Base-by-base conservation (phyloP, 2,329 filamentous ascomycete genomes). In the Emergomyces pasteurianus region DNA sequence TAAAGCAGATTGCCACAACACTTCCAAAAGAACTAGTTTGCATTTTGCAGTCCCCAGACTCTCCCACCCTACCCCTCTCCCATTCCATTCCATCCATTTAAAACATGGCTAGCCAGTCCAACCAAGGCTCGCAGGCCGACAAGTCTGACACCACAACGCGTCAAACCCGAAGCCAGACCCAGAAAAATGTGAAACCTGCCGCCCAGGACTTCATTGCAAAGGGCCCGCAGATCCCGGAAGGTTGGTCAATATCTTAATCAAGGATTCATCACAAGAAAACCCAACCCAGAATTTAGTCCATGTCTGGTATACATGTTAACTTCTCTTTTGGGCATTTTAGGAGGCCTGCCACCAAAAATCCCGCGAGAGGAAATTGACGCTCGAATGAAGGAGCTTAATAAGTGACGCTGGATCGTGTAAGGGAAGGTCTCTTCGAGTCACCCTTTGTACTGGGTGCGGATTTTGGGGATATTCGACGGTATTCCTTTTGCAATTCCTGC, bases 141-240 rank as follows among this genome's bases (percentile, higher is more conserved):
- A 54, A 36, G n/a, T 1, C 31, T n/a, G 31, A 38, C n/a, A 38
- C 34, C 5, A 36, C 52, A 9, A 26, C 52, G 18, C 34, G 34
- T 4, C 52, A 54, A 21, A 54, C 52, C 4, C 52, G 52, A 54
- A 54, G 52, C 31, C 52, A 54, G 52, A 40, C 52, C 9, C 52
- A 54, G 34, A 38, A 38, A 21, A 26, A 47, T 0, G 9, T n/a
- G n/a, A 58, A 49, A 34, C 57, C 43, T 47, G 21, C 31, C 7
- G 58, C 47, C 5, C 31, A 52, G 21, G 47, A 59, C 58, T 54
- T 59, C 28, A 21, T 59, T 26, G 31, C 58, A 3, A 59, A 59
- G 23, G 58, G 58, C 1, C 58, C 58, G 36, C 47, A 59, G 46
- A 59, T 59, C 12, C 49, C 58, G 23, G 49, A 59, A 31, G 49